phyloP scores from a whole-genome alignment of 768 basidiomycete species.

The Rubroboletus satanas region DNA sequence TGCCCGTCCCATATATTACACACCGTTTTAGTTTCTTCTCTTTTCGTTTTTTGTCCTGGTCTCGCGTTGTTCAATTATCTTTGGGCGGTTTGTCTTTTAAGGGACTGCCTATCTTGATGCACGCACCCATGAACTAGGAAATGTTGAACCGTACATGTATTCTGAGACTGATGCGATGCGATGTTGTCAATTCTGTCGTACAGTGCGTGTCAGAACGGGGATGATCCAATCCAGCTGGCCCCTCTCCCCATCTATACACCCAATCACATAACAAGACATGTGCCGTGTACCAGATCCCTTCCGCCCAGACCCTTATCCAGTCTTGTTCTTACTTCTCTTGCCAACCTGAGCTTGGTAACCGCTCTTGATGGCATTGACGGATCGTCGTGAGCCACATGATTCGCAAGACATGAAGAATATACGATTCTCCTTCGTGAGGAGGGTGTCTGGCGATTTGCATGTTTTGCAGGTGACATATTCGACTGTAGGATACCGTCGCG shows the following conservation, averaged over 20 bases:
- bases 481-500: slow-evolving; percentile 43
- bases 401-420: slow-evolving; percentile 98
- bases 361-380: slow-evolving; percentile 95
- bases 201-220: slow-evolving; percentile 5
- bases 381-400: slow-evolving; percentile 84
- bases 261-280: neutral
- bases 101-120: slow-evolving; percentile 7
- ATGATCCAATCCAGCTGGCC: neutral
- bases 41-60: neutral
- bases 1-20: slow-evolving; percentile 13
- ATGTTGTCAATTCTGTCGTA: slow-evolving; percentile 10
- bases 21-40: slow-evolving; percentile 9
- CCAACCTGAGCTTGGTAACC: slow-evolving; percentile 97
- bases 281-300: neutral
- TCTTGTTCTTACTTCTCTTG: slow-evolving; percentile 80
- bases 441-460: slow-evolving; percentile 97
- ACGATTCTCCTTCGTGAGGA: slow-evolving; percentile 95
- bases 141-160: slow-evolving; percentile 20
- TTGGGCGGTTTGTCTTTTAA: neutral
- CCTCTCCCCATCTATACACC: neutral
- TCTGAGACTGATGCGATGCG: slow-evolving; percentile 21
- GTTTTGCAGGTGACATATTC: slow-evolving; percentile 99
- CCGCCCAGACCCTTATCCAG: slow-evolving; percentile 47
- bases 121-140: slow-evolving; percentile 1
- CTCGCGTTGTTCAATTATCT: slow-evolving; percentile 10